A percentile compares a stretch with the other conserved stretches of the same genome.
phyloP scores from a whole-genome alignment of 495 filamentous ascomycete genomes.

The Aspergillus conjunctus region DNA sequence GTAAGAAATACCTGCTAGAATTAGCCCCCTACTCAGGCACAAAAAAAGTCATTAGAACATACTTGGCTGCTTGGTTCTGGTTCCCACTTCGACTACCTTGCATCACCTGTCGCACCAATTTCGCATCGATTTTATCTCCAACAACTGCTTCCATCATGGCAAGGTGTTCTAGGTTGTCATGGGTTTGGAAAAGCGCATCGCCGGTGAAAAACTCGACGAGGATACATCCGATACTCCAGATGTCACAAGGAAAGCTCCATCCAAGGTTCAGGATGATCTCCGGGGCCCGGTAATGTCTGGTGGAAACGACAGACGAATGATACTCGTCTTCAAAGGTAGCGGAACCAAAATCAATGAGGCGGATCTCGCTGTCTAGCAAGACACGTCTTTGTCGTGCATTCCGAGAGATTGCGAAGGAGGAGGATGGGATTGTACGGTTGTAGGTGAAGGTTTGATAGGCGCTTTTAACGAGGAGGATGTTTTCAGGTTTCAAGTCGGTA shows the following conservation, averaged over 20 bases:
- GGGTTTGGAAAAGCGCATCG: conserved; percentile 95
- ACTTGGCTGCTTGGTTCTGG: conserved; percentile 81
- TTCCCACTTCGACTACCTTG: conserved; percentile 62
- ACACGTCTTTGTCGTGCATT: conserved; percentile 84
- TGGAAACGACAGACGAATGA: conserved; percentile 95
- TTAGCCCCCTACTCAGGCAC: neutral
- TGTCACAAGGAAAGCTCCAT: conserved; percentile 97
- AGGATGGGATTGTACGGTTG: conserved; percentile 90
- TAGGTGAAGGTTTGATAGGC: conserved; percentile 96
- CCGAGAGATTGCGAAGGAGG: conserved; percentile 73
- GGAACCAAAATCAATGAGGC: conserved; percentile 96
- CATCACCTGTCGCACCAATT: conserved; percentile 75
- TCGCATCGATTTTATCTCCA: conserved; percentile 68
- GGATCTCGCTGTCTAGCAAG: conserved; percentile 91
- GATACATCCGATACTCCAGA: conserved; percentile 99
- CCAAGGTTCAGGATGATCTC: conserved; percentile 97
- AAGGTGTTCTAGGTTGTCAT: conserved; percentile 96
- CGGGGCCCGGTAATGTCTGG: conserved; percentile 91
- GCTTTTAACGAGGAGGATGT: conserved; percentile 90
- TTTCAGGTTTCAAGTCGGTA: conserved; percentile 97
- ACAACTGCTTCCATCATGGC: conserved; percentile 99
- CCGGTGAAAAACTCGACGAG: conserved; percentile 99
- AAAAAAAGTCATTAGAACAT: conserved; percentile 37
- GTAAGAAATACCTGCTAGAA: conserved; percentile 75
- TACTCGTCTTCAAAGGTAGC: conserved; percentile 99